Evolutionary conservation across 176 grass and related monocot genomes (phyloP).

Genomic region (Cymbopogon citratus): DNA sequence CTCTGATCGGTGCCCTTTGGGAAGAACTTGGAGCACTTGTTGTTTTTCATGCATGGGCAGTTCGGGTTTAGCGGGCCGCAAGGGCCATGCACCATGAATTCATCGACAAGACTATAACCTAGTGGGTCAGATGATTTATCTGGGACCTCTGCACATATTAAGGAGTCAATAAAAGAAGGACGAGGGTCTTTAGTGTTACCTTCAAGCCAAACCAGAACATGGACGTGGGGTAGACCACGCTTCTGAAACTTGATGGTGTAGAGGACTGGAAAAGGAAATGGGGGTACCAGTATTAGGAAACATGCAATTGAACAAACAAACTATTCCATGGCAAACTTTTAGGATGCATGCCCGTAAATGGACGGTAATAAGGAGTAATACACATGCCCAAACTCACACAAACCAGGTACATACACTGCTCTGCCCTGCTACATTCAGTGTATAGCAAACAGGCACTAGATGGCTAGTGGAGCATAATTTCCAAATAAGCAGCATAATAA

Average conservation of each 20-base stretch:
- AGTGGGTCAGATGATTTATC: background rate
- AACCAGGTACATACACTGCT: too few relatives aligned
- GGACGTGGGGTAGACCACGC: background rate
- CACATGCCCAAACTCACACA: background rate
- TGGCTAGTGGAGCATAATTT: background rate
- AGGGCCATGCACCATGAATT: conserved; percentile 10
- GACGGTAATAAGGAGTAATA: too few relatives aligned
- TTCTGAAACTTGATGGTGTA: background rate
- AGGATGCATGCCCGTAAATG: too few relatives aligned
- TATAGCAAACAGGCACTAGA: fast-evolving
- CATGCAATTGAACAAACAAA: background rate
- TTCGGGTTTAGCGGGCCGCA: background rate
- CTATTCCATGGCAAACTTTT: background rate
- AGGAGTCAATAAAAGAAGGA: background rate
- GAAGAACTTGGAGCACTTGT: background rate
- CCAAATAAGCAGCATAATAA: background rate
- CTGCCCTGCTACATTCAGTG: too few relatives aligned
- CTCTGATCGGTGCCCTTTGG: background rate
- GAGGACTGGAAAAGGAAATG: background rate
- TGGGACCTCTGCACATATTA: background rate
- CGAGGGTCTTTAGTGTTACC: background rate
- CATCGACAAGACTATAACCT: background rate
- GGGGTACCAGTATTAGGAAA: too few relatives aligned
- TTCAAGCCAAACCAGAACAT: conserved; percentile 9
- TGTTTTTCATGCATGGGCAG: background rate